phyloP scores from a whole-genome alignment of 129 eudicot species.

The Saussurea involucrata region DNA sequence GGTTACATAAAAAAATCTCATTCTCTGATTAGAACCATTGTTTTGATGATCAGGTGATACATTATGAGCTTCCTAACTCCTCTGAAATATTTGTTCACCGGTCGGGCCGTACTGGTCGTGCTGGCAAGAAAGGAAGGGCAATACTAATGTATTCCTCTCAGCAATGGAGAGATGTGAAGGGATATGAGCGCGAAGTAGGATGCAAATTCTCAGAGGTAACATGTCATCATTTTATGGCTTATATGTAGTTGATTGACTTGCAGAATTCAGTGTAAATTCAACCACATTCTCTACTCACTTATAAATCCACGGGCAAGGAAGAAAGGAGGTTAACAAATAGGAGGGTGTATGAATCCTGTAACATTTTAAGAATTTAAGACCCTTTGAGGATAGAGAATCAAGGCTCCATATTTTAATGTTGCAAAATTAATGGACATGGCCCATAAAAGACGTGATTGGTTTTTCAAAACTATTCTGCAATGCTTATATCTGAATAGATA shows the following conservation, averaged over 20 bases:
- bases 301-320: no score
- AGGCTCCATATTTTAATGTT: no score
- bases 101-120: conserved; percentile 95
- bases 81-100: conserved; percentile 92
- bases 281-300: no score
- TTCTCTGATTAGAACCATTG: neutral
- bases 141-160: conserved; percentile 64
- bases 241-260: neutral
- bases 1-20: neutral
- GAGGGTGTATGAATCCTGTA: no score
- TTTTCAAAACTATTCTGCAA: no score
- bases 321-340: no score
- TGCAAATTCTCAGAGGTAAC: conserved; percentile 70
- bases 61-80: conserved; percentile 77
- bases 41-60: conserved; percentile 49
- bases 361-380: no score
- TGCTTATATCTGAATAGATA: neutral
- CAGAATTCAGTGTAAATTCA: no score
- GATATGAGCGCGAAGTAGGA: conserved; percentile 70
- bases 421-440: no score
- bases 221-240: neutral
- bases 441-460: no score
- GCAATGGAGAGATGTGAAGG: conserved; percentile 60
- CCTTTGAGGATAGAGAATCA: no score
- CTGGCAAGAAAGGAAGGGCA: conserved; percentile 90